Evolutionary conservation across 2,329 filamentous ascomycete species (phyloP), one percentile per base, ranked within the genome.

Genomic region (Clathrospora elynae): DNA sequence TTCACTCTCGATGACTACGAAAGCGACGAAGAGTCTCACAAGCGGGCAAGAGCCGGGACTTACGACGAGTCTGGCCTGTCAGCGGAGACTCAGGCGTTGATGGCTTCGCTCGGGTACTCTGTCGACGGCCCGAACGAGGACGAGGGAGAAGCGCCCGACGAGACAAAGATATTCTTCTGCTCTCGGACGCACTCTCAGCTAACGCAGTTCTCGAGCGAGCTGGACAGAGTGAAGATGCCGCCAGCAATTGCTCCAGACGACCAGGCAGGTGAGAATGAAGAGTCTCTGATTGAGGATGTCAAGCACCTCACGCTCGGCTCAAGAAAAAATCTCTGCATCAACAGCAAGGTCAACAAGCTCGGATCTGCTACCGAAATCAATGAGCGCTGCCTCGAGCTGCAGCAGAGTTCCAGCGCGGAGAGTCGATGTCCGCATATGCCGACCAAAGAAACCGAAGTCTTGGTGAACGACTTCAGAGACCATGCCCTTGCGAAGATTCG

Each of bases 131-230:
- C 67, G 11, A 72, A 76, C 6, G 73, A 79, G 6, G 72, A 77
- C 5, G 70, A 76, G n/a, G 46, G 30, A 17, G 75, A 81, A 24
- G 68, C 78, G 6, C 76, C 81, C 9, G 82, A 89, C 40, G 83
- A 86, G 52, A 75, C 87, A 35, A 95, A 92, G 77, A 88, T 96
- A 36, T 95, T 88, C 69, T 96, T 92, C 71, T 93, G 90, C 42
- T 96, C 91, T 6, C 82, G 91, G 63, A 96, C 91, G 1, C 91
- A 96, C 68, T 96, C 91, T 2, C 91, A 96, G 62, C 73, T 96
- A 10, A 86, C 87, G 1, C 91, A 96, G 64, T 95, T 96, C 68
- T 85, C 92, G 12, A 80, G 84, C 28, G 91, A 96, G 67, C 73
- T 96, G 35, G 82, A 85, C 2, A 83, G 89, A 18, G 88, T 95